These are phyloP conservation scores for Wilcoxina mikolae DNA, from an alignment of 495 filamentous ascomycete genomes.

Conservation along the genomic window DNA sequence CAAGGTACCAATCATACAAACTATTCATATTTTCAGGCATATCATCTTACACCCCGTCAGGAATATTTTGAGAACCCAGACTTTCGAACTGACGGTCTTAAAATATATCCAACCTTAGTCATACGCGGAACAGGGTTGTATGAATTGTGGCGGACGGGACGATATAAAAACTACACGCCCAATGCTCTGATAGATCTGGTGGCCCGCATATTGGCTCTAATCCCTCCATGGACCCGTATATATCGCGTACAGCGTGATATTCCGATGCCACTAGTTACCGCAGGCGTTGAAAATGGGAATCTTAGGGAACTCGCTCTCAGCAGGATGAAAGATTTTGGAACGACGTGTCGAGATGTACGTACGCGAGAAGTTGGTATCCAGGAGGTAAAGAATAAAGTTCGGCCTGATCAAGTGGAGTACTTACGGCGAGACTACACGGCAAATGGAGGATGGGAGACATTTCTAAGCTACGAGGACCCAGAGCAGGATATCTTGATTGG, in stretches of 20 bases:
- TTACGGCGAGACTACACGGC: constrained; percentile 90
- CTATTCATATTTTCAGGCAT: background rate
- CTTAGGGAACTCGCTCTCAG: constrained; percentile 81
- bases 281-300: constrained; percentile 95
- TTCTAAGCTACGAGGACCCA: constrained; percentile 92
- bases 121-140: constrained; percentile 95
- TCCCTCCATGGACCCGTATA: constrained; percentile 96
- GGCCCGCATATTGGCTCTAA: constrained; percentile 80
- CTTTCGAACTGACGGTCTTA: constrained; percentile 94
- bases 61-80: constrained; percentile 96
- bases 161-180: constrained; percentile 97
- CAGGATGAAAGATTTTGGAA: constrained; percentile 97
- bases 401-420: constrained; percentile 89
- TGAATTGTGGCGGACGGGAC: constrained; percentile 89
- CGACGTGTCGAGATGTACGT: constrained; percentile 91
- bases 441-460: constrained; percentile 96
- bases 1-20: constrained; percentile 29
- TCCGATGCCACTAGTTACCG: constrained; percentile 93
- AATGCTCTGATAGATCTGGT: constrained; percentile 92
- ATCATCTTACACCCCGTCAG: background rate
- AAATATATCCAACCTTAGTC: constrained; percentile 95
- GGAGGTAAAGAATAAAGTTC: constrained; percentile 96
- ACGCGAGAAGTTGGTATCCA: constrained; percentile 96
- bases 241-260: constrained; percentile 98
- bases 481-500: constrained; percentile 97